Percentiles rank a stretch among this genome's conserved stretches.
phyloP scores from a whole-genome alignment of 1,139 yeast species.

The Blastobotrys illinoisensis region DNA sequence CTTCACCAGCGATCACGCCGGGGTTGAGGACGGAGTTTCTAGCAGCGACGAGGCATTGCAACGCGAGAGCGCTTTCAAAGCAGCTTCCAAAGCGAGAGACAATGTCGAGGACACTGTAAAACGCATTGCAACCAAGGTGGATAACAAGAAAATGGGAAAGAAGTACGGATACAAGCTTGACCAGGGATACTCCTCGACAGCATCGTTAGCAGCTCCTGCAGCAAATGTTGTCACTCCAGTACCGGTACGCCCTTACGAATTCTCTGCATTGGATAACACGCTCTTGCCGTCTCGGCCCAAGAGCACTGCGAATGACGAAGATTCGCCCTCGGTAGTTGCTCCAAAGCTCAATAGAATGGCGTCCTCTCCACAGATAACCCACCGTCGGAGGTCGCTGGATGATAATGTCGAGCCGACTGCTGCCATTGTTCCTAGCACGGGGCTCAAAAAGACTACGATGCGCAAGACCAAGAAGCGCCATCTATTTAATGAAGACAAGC shows the following conservation, averaged over 20 bases:
- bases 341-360: not conserved
- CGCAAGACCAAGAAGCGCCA: slow-evolving; percentile 50
- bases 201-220: not conserved
- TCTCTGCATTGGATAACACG: not conserved
- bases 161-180: not conserved
- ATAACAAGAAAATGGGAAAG: not conserved
- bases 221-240: not conserved
- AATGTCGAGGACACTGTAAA: not conserved
- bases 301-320: not conserved
- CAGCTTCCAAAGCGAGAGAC: not conserved
- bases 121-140: not conserved
- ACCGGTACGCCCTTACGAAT: not conserved
- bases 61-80: not conserved
- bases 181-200: not conserved
- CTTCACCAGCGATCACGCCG: not conserved
- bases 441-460: slow-evolving; percentile 46
- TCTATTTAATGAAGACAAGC: slow-evolving; percentile 79
- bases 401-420: not conserved
- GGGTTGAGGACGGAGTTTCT: not conserved
- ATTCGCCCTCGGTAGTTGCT: not conserved
- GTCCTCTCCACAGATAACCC: not conserved
- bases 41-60: not conserved
- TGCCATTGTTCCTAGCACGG: not conserved
- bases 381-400: not conserved
- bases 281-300: not conserved